Percentiles rank a stretch among this genome's conserved stretches.
Conservation (phyloP, 371 early-diverging fungal genomes). For the Mucor piriformis region DNA sequence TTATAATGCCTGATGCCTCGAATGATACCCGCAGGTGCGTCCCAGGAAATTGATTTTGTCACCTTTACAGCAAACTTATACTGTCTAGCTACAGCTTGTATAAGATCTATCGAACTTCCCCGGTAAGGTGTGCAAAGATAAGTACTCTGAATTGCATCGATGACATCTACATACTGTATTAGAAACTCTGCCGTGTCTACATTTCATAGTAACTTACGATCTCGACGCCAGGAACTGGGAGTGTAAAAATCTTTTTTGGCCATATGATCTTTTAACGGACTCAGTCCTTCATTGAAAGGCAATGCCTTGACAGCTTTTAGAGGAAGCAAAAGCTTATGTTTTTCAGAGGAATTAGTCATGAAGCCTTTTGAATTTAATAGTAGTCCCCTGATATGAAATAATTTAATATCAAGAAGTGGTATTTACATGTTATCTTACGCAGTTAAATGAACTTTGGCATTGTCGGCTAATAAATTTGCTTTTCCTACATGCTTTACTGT, state of each 20-base stretch:
- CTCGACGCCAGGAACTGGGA: neutral
- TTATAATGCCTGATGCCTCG: slow-evolving; percentile 3
- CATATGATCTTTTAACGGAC: neutral
- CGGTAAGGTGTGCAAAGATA: slow-evolving; percentile 18
- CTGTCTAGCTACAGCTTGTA: slow-evolving; percentile 19
- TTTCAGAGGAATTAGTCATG: neutral
- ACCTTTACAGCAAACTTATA: slow-evolving; percentile 18
- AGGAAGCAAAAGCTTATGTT: neutral
- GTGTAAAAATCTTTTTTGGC: neutral
- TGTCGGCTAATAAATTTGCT: slow-evolving; percentile 6
- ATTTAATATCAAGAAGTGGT: too few relatives aligned
- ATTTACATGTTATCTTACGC: too few relatives aligned
- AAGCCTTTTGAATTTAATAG: neutral
- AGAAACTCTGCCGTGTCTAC: too few relatives aligned
- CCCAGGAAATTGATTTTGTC: slow-evolving; percentile 5
- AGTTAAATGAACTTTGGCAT: neutral
- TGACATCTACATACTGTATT: too few relatives aligned
- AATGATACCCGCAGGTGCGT: slow-evolving; percentile 1
- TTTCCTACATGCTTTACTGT: slow-evolving; percentile 15
- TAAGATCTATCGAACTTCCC: slow-evolving; percentile 12
- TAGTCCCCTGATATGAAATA: neutral
- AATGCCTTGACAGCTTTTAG: neutral
- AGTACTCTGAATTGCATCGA: slow-evolving; percentile 13
- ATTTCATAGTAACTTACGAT: too few relatives aligned
- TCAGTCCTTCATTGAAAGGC: neutral